Evolutionary conservation across 257 asterid species (phyloP), one percentile per base, ranked within the genome.

Genomic region (Leptodermis oblonga): DNA sequence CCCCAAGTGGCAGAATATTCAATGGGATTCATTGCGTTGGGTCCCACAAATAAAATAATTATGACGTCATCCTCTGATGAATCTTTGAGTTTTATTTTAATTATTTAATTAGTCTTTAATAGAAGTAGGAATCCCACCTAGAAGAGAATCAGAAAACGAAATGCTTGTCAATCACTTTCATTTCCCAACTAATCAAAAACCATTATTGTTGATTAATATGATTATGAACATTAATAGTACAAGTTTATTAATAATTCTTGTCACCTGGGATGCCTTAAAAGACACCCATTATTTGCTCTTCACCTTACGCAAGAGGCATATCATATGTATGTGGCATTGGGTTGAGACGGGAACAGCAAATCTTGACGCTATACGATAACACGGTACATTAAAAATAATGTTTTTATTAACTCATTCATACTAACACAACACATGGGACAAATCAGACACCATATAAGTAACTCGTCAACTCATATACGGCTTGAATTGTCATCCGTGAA

Each of bases 1-100:
- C 0, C 13, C 5, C n/a, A 43, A 18, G 51, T 23, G 59, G 53
- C 7, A 31, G 72, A 66, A 66, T 73, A 73, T 73, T 73, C 77
- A 56, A 55, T 17, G 20, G 56, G 70, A 71, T 71, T 72, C 56
- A 48, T 17, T n/a, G 46, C 7, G 31, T 28, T 14, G 26, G 42
- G 13, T 9, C n/a, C 48, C 7, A 48, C 20, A 18, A 36, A 13
- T 9, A 62, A 9, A 45, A 8, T 15, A 46, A 0, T 1, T 12
- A 12, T 58, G 13, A 58, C 14, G 15, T 30, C 4, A 18, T 31
- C 70, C 59, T 4, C 7, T 2, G 37, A 45, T 15, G 7, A 65
- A 15, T 65, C 41, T 46, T 45, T 15, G 3, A 43, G 37, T 26
- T 17, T 20, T 49, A 51, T 51, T 51, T 0, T 51, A 51, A n/a